A percentile compares a stretch with the other conserved stretches of the same genome.
phyloP scores from a whole-genome alignment of 2,329 filamentous ascomycete genomes.

The Exserohilum turcica region DNA sequence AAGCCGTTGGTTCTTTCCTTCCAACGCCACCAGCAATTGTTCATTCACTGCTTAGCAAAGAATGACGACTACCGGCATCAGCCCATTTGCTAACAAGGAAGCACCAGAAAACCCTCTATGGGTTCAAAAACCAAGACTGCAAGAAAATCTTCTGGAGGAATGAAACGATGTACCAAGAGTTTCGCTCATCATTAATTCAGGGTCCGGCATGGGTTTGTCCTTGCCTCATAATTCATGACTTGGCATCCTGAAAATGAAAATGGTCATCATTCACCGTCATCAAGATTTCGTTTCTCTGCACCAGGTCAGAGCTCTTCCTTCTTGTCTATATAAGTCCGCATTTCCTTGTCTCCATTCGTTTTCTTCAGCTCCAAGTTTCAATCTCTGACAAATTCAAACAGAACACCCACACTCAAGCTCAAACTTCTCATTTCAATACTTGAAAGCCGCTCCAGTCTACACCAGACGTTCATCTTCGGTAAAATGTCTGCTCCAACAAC shows the following conservation, averaged over 20 bases:
- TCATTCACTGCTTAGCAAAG: neutral
- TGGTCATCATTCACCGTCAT: neutral
- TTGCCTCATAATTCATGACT: neutral
- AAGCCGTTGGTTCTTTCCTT: neutral
- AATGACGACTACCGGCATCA: neutral
- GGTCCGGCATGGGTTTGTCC: neutral
- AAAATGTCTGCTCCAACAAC: slow-evolving; percentile 11
- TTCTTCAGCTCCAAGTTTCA: neutral
- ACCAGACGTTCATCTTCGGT: neutral
- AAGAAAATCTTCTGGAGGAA: neutral
- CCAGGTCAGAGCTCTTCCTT: neutral
- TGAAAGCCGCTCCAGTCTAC: neutral
- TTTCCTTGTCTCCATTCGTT: neutral
- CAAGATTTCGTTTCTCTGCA: neutral
- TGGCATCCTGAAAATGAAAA: neutral
- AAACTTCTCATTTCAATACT: neutral
- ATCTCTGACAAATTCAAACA: neutral
- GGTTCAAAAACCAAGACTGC: neutral
- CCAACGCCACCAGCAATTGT: neutral
- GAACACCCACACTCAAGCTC: neutral
- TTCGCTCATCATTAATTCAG: neutral
- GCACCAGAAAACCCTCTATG: neutral
- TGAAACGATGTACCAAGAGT: slow-evolving; percentile 1
- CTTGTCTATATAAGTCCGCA: slow-evolving; percentile 2
- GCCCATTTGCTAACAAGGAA: slow-evolving; percentile 2